Base-by-base conservation (phyloP, 441 rosid genomes). In the Mallotus japonicus region DNA sequence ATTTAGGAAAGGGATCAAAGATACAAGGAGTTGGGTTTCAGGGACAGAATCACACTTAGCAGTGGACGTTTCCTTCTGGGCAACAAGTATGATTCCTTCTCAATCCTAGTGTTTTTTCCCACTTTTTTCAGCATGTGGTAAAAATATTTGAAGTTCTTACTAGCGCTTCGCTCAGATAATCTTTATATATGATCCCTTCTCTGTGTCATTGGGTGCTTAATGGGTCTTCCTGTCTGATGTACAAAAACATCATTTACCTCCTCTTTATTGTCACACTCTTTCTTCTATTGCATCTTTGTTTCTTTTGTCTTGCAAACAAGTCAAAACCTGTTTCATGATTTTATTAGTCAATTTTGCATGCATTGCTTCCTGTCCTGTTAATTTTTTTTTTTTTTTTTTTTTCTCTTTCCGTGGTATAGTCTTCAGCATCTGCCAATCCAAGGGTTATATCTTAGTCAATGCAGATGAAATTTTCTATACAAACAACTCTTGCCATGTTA, bases 41-140 rank as follows among this genome's bases (percentile, higher is more conserved):
- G 97, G 87, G 99, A 96, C 75, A 85, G 92, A 81, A 93, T 96
- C 79, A 96, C 97, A 0, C 93, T 93, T 40, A 90, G 97, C 81
- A 92, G 98, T 62, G 98, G 97, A 16, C 97, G 98, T 14, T 96
- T 92, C 76, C 90, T 96, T 78, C 85, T 93, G 66, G 97, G 97
- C 73, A 96, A 92, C 91, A 96, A 87, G 99, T 93, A 91, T 50
- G 79, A 51, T 76, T 81, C 76, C 62, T 74, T 54, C 64, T 79
- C 66, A 19, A 65, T 66, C 70, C 56, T 22, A 58, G 22, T 40
- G 11, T 15, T 44, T 20, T 15, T 16, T 66, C 24, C 54, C 42
- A 14, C 51, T 49, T 60, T 65, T 69, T 17, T n/a, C 11, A 19
- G 5, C 32, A 46, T 67, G 16, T 28, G 32, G 2, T 46, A 4